phyloP scores from a whole-genome alignment of 106 monocot genomes.

The Gastrodia elata region DNA sequence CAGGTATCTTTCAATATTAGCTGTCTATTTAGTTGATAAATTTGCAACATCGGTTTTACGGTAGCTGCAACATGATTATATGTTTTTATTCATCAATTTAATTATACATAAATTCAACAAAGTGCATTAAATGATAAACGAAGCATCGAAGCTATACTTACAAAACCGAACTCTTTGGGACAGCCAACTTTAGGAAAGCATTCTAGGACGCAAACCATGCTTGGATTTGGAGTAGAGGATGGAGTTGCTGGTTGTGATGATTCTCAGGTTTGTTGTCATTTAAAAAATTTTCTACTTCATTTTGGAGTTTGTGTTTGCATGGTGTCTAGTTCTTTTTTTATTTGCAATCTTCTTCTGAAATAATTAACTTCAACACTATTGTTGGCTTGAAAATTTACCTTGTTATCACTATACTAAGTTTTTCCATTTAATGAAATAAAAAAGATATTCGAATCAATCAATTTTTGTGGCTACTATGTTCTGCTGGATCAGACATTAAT shows the following conservation, averaged over 20 bases:
- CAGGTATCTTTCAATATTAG: slow-evolving; percentile 46
- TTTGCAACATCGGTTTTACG: background rate
- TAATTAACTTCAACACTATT: background rate
- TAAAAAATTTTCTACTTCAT: background rate
- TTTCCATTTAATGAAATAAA: no score
- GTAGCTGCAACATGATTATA: background rate
- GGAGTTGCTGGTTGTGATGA: slow-evolving; percentile 15
- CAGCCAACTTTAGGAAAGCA: slow-evolving; percentile 15
- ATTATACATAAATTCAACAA: slow-evolving; percentile 23
- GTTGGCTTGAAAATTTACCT: background rate
- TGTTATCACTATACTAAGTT: background rate
- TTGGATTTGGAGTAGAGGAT: slow-evolving; percentile 14
- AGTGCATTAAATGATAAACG: slow-evolving; percentile 47
- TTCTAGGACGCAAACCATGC: slow-evolving; percentile 10
- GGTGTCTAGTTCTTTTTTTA: background rate
- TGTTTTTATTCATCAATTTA: background rate
- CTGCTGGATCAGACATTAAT: slow-evolving; percentile 28
- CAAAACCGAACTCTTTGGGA: slow-evolving; percentile 22
- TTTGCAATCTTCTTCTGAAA: background rate
- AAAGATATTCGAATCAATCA: background rate
- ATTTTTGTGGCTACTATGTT: background rate
- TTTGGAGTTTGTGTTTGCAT: background rate
- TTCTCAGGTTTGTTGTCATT: slow-evolving; percentile 21
- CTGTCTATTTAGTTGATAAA: background rate
- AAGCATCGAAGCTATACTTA: slow-evolving; percentile 36